phyloP scores from a whole-genome alignment of 768 basidiomycete genomes.

The Lactarius sanguifluus region DNA sequence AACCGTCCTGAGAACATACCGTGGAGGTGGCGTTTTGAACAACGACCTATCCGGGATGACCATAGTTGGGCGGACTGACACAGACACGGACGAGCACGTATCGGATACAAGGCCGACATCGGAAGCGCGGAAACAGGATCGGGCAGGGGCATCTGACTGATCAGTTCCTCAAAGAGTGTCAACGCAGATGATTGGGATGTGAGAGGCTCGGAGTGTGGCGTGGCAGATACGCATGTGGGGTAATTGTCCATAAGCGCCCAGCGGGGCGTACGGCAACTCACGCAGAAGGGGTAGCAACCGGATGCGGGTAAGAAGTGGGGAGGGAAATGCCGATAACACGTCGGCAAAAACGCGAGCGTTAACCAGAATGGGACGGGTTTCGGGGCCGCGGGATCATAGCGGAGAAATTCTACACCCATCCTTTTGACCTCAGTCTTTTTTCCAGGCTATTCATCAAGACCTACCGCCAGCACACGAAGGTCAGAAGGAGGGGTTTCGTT shows the following conservation, averaged over 20 bases:
- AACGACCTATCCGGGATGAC: slow-evolving; percentile 2
- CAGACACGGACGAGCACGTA: neutral
- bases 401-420: neutral
- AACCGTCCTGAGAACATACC: neutral
- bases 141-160: slow-evolving; percentile 20
- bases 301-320: slow-evolving; percentile 10
- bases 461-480: neutral
- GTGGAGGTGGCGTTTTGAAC: neutral
- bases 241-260: slow-evolving; percentile 18
- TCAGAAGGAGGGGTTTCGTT: neutral
- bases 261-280: slow-evolving; percentile 20
- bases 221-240: slow-evolving; percentile 24
- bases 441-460: neutral
- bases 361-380: neutral
- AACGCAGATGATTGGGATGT: slow-evolving; percentile 20
- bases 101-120: slow-evolving; percentile 18
- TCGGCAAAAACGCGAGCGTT: neutral
- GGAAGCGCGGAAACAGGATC: slow-evolving; percentile 6
- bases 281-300: slow-evolving; percentile 12
- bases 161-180: slow-evolving; percentile 3
- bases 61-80: neutral
- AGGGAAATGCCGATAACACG: slow-evolving; percentile 14
- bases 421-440: slow-evolving; percentile 2
- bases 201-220: slow-evolving; percentile 27
- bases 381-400: slow-evolving; percentile 12